Evolutionary conservation across 805 yeast species (phyloP), one percentile per base, ranked within the genome.

Genomic region (Lipomyces yamanashiensis): DNA sequence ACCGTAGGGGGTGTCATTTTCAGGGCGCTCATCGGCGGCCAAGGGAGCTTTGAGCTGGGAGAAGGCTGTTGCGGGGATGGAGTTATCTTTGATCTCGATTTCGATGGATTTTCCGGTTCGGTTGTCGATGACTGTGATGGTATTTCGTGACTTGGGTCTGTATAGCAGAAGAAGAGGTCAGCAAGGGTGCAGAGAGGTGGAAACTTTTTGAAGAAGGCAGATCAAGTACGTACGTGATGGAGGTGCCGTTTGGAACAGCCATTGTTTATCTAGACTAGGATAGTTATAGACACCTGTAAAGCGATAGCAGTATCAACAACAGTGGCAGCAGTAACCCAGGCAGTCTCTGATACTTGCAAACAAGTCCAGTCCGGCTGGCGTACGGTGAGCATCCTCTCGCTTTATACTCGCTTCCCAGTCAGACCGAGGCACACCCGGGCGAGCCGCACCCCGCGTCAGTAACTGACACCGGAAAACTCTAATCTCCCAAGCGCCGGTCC

Each of bases 121-220:
- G 64, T 65, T 65, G 66, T 65, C 68, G 45, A 48, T 51, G 51
- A 65, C 67, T 17, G 68, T 65, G 61, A 65, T n/a, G 15, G 68
- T 33, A 41, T 65, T 58, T 15, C 51, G 33, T 7, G 63, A 60
- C 39, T 58, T 58, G 34, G 57, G 57, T 15, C 56, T 58, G 45
- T 19, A 17, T 9, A 10, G 4, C 36, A 33, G 54, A n/a, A 13
- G 23, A 44, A 3, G 17, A 17, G 58, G 23, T 37, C 45, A 52
- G 56, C 47, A 40, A 17, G 43, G 2, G 3, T 23, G 33, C 48
- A 7, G 13, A 6, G 34, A 40, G 23, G 23, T 6, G 47, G 28
- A 9, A 15, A 28, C 2, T 10, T 2, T 33, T 15, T 7, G 33
- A 15, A 7, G 48, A 15, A 10, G 10, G 15, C 28, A 28, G 28